Conservation (phyloP, 345 rosid species). For the Clausena lansium region DNA sequence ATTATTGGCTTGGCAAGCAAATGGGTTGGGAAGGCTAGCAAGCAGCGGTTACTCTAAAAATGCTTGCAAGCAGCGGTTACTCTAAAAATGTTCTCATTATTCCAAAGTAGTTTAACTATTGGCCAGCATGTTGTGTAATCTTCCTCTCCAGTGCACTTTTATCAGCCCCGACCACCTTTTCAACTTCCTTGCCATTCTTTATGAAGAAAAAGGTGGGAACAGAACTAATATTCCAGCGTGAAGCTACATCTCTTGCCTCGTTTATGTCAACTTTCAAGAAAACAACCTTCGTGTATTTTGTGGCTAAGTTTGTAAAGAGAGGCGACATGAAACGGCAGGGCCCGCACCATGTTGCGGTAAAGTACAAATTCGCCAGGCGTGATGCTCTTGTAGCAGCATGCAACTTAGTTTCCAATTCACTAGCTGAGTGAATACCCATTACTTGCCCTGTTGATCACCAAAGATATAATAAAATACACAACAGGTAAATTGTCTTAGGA, state of each 20-base stretch:
- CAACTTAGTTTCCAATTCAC: conserved; percentile 67
- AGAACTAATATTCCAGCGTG: conserved; percentile 68
- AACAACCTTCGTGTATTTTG: conserved; percentile 58
- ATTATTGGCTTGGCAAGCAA: neutral
- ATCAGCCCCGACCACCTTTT: conserved; percentile 85
- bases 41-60: no score
- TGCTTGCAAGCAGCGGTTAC: neutral
- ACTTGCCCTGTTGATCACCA: conserved; percentile 57
- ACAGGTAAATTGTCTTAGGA: neutral
- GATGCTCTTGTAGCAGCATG: conserved; percentile 67
- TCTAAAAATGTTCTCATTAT: neutral
- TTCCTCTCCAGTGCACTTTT: conserved; percentile 68
- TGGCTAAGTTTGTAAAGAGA: conserved; percentile 65
- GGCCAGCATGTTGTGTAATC: conserved; percentile 51
- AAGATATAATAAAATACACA: neutral
- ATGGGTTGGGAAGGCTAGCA: neutral
- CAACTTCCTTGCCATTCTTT: conserved; percentile 75
- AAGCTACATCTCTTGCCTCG: conserved; percentile 58
- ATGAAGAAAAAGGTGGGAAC: conserved; percentile 75
- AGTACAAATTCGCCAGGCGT: conserved; percentile 72
- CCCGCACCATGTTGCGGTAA: conserved; percentile 95
- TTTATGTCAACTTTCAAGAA: conserved; percentile 83
- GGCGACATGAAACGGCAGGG: conserved; percentile 92
- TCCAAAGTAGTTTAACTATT: conserved; percentile 1
- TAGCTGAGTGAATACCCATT: conserved; percentile 55